Evolutionary conservation across 257 asterid genomes (phyloP), one percentile per base, ranked within the genome.

Genomic region (Primulina eburnea): DNA sequence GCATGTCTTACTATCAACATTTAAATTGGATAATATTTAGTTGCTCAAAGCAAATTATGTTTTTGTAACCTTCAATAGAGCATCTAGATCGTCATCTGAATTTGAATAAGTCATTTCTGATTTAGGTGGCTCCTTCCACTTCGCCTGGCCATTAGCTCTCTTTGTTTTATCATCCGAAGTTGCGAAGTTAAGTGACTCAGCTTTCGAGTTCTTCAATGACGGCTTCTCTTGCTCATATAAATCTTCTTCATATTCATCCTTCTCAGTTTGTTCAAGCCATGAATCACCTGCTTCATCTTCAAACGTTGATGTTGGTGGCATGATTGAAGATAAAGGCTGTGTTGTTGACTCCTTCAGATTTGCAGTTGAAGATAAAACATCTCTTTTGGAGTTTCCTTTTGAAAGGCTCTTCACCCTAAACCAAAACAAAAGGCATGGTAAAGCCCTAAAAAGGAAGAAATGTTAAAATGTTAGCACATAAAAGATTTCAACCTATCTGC

Each of bases 331-430:
- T 59, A 83, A 60, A 7, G 96, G 85, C 50, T 82, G 87, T 61
- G 86, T 66, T 9, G 80, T 87, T 35, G 97, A 86, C 78, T 94
- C 99, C 77, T 82, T 94, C 85, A 88, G 70, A 76, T 86, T 89
- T 63, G 77, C 0, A 65, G 92, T 86, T 68, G 96, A 87, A 71
- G 92, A 77, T 63, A 82, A 67, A 64, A 79, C 81, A 2, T 94
- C 99, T 79, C 82, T 94, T 65, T 89, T 94, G 73, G 96, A 67
- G 75, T 78, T 87, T 57, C 97, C 90, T 80, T 88, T 94, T 21
- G 99, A 94, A 47, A 94, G 97, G 80, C 98, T 92, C 89, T 94
- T 94, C 64, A 94, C 99, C 86, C 99, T 94, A 65, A 17, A 38
- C 56, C 65, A 20, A 17, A 20, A 57, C 61, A 71, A 71, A 71